Percentiles rank a stretch among this genome's conserved stretches.
Evolutionary conservation across 78 protist species (phyloP).

Genomic region (Dictyostelium intermedium): DNA sequence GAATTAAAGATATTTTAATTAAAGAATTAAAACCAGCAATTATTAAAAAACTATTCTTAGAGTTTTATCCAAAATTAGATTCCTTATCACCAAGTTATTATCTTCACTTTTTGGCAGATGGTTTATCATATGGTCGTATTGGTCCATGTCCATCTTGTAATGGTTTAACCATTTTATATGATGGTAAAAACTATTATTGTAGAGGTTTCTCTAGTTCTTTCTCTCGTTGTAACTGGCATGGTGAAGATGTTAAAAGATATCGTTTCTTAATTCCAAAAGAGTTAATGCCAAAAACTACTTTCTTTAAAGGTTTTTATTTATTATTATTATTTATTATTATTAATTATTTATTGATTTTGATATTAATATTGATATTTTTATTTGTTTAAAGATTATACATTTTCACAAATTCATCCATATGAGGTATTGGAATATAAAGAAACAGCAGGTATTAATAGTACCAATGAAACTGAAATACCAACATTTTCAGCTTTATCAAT

Average conservation of each 20-base stretch:
- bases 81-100: constrained; percentile 33
- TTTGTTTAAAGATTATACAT: background rate
- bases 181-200: constrained; percentile 65
- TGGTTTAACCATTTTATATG: constrained; percentile 32
- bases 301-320: background rate
- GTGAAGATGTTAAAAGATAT: constrained; percentile 28
- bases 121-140: constrained; percentile 63
- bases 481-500: background rate
- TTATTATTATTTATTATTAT: background rate
- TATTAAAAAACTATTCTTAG: constrained; percentile 7
- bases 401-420: constrained; percentile 47
- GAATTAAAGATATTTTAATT: constrained; percentile 42
- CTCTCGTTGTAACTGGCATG: constrained; percentile 63
- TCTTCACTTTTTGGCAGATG: constrained; percentile 43
- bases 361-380: background rate
- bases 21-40: constrained; percentile 21
- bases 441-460: background rate
- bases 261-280: background rate
- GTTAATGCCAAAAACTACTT: background rate
- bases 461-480: background rate
- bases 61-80: constrained; percentile 32
- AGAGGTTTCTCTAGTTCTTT: constrained; percentile 25
- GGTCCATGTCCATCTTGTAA: constrained; percentile 73
- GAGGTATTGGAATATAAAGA: background rate
- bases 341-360: too few relatives aligned